Evolutionary conservation across 192 early-diverging fungal genomes (phyloP).

Genomic region (Coemansia sp.): DNA sequence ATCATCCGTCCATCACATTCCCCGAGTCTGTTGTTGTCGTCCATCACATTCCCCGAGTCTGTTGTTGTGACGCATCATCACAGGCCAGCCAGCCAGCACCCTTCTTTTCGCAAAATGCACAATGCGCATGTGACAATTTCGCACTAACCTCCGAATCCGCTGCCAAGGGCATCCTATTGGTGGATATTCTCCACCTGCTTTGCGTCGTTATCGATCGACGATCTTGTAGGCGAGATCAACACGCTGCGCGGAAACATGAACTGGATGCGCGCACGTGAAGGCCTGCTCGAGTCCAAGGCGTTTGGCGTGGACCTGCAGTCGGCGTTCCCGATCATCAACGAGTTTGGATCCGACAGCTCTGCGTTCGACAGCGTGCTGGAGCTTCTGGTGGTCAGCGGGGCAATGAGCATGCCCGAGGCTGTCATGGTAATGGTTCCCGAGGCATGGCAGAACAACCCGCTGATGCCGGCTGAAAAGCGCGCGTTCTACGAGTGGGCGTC

Average conservation of each 20-base stretch:
- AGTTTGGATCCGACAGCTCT: conserved; percentile 94
- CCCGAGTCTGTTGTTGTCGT: background rate
- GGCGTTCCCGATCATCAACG: conserved; percentile 93
- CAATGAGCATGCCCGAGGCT: conserved; percentile 88
- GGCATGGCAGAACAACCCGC: conserved; percentile 91
- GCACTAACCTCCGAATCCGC: background rate
- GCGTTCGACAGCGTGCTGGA: conserved; percentile 98
- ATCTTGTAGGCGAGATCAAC: conserved; percentile 85
- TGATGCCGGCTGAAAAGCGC: conserved; percentile 79
- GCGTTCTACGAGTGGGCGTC: conserved; percentile 98
- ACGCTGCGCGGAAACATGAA: conserved; percentile 99
- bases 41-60: background rate
- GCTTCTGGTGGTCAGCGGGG: conserved; percentile 89
- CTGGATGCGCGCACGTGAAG: conserved; percentile 99
- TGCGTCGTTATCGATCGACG: background rate
- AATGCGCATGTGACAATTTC: conserved; percentile 1
- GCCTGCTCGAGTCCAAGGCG: conserved; percentile 82
- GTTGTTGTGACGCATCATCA: background rate
- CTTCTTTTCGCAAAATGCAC: background rate
- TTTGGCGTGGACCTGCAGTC: conserved; percentile 79
- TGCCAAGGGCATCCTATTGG: background rate
- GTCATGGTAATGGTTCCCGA: conserved; percentile 99
- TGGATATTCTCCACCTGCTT: background rate
- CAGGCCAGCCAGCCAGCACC: background rate
- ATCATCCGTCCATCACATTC: background rate